phyloP scores from a whole-genome alignment of 441 rosid species.

The Geranium incanum region DNA sequence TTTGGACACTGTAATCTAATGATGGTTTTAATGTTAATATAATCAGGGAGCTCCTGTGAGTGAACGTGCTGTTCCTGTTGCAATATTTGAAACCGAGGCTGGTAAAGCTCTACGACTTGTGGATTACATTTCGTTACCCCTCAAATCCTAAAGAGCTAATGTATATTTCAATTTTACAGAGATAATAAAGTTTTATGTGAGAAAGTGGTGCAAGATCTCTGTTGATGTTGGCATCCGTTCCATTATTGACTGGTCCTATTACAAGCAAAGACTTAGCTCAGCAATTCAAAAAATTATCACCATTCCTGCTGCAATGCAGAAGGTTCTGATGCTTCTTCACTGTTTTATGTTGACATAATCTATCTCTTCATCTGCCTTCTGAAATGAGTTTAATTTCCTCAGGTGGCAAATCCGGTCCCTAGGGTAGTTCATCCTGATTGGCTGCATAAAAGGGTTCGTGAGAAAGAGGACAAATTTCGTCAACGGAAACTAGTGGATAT shows the following conservation, averaged over 20 bases:
- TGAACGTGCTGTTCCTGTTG: conserved; percentile 99
- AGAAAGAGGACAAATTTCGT: conserved; percentile 85
- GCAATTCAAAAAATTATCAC: conserved; percentile 91
- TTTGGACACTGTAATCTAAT: conserved; percentile 12
- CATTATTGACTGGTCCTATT: conserved; percentile 91
- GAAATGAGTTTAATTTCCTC: conserved; percentile 26
- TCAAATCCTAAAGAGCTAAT: conserved; percentile 19
- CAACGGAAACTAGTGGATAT: conserved; percentile 79
- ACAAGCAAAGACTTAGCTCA: conserved; percentile 89
- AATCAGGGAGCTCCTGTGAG: conserved; percentile 95
- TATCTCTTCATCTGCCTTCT: conserved; percentile 20
- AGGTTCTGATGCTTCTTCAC: conserved; percentile 45
- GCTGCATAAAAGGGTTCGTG: conserved; percentile 93
- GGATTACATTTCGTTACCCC: conserved; percentile 19
- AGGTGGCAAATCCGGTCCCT: conserved; percentile 97
- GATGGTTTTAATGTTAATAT: conserved; percentile 25
- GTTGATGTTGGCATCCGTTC: conserved; percentile 67
- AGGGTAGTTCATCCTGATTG: conserved; percentile 97
- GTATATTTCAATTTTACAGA: conserved; percentile 41
- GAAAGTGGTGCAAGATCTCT: conserved; percentile 91
- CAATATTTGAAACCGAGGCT: conserved; percentile 81
- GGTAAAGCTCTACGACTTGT: conserved; percentile 39
- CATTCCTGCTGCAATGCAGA: conserved; percentile 99
- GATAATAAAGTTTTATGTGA: conserved; percentile 62
- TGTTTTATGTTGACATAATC: conserved; percentile 17